A percentile compares a stretch with the other conserved stretches of the same genome.
Evolutionary conservation across 1,284 basidiomycete species (phyloP).

Genomic region (Ustilago crameri): DNA sequence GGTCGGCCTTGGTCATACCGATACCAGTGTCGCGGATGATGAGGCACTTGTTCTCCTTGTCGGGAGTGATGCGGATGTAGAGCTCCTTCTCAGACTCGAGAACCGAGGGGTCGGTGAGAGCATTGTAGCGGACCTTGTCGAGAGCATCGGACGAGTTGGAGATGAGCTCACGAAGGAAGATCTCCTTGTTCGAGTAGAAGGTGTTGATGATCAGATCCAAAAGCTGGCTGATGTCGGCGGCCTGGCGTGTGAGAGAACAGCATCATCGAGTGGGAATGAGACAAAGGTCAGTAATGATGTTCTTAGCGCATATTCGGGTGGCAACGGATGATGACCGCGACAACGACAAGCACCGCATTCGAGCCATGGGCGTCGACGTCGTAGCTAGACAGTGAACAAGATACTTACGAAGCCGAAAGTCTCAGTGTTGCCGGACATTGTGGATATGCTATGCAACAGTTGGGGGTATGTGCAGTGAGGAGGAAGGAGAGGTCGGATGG

Average conservation of each 20-base stretch:
- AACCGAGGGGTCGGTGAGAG: slow-evolving; percentile 66
- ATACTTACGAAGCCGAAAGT: slow-evolving; percentile 66
- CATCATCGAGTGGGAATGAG: background rate
- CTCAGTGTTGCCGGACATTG: slow-evolving; percentile 64
- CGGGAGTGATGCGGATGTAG: slow-evolving; percentile 70
- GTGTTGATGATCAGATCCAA: slow-evolving; percentile 69
- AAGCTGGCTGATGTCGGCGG: slow-evolving; percentile 66
- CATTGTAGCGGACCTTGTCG: slow-evolving; percentile 68
- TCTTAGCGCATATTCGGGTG: background rate
- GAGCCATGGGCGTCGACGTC: background rate
- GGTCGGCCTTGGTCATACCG: slow-evolving; percentile 74
- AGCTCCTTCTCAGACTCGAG: slow-evolving; percentile 67
- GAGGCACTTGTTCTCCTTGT: slow-evolving; percentile 95
- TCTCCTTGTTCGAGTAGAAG: slow-evolving; percentile 68
- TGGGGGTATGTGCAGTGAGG: slow-evolving; percentile 26
- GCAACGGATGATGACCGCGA: background rate
- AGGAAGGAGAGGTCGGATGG: background rate
- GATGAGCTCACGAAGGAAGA: slow-evolving; percentile 68
- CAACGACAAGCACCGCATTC: background rate
- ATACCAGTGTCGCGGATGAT: slow-evolving; percentile 95
- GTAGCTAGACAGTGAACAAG: background rate
- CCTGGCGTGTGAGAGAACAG: slow-evolving; percentile 13
- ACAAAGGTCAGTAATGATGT: slow-evolving; percentile 11
- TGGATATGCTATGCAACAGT: slow-evolving; percentile 33
- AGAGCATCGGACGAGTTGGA: slow-evolving; percentile 68